Base-by-base conservation (phyloP, 1,284 basidiomycete species). In the Microbotryomycetes sp. region DNA sequence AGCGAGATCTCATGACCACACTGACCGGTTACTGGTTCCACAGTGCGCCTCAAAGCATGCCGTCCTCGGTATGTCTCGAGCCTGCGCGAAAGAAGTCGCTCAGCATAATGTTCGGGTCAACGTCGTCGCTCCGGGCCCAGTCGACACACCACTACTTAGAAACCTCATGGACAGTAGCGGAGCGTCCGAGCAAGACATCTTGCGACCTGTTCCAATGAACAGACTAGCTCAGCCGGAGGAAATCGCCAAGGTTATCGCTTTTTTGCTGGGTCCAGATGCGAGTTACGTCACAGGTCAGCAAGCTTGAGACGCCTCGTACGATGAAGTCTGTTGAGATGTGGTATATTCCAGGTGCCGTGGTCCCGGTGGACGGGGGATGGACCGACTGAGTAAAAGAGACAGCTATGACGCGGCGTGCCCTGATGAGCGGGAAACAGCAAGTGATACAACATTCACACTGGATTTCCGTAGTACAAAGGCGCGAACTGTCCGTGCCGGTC, bases 11-110 rank as follows among this genome's bases (percentile, higher is more conserved):
- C 15, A 45, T 45, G 41, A 15, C 15, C n/a, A 13, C n/a, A 13
- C 41, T 45, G n/a, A n/a, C n/a, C n/a, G n/a, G n/a, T n/a, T n/a
- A n/a, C n/a, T n/a, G n/a, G n/a, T n/a, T n/a, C n/a, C n/a, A n/a
- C n/a, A 68, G 66, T 59, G 61, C 52, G 66, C 67, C 0, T 62
- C 62, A 2, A 66, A 68, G 30, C 67, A 68, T 26, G 67, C 67
- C 24, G 54, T 68, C 2, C 35, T 64, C 15, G 67, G 67, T 5
- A 30, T 68, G 35, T 56, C 67, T 2, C 52, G 59, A 0, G 49
- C 67, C 1, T 27, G 64, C 47, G 67, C 67, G 5, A 54, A 52
- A 7, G 67, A 66, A 16, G 56, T 58, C 13, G 67, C 62, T 2
- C 9, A 24, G 18, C 21, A 53, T 4, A 1, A 29, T 0, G 52